Base-by-base conservation (phyloP, 805 yeast species). In the Hyphopichia homilentoma region DNA sequence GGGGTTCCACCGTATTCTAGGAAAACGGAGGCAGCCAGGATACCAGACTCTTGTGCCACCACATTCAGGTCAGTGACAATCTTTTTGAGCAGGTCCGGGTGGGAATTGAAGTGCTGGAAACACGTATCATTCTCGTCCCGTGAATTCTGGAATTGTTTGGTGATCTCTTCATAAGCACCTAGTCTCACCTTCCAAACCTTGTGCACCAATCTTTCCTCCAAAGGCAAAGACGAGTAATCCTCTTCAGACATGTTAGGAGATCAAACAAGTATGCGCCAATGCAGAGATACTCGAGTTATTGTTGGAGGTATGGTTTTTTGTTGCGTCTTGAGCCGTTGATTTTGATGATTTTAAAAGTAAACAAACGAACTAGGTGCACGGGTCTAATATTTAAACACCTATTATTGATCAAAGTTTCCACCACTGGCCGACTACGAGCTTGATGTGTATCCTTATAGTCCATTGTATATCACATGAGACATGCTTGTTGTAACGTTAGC, bases 171-270 rank as follows among this genome's bases (percentile, higher is more conserved):
- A 54, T 89, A 90, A 0, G 90, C 96, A 12, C 68, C 75, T 34
- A 74, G 62, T 39, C 98, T 78, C 9, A 79, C 97, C 58, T 87
- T 89, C 97, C 97, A 93, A 11, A 44, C 75, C 50, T 82, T 81
- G 53, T 84, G 88, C 6, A 57, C 62, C 32, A 84, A 59, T 32
- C 87, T 68, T 33, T 84, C 87, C 12, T 73, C 76, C 16, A 87
- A 52, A 2, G 95, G 79, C 27, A 87, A 61, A 5, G 68, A 47
- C 16, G 79, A 65, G 45, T 68, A 81, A 46, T 84, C 93, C 33
- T 41, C 45, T 23, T 69, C 75, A 25, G 61, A 40, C 62, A 56
- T 58, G 13, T 18, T 35, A 21, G 22, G 7, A 20, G 23, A 29
- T 19, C 24, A 4, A 12, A 19, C 7, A 18, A n/a, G n/a, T n/a